Conservation (phyloP, 768 basidiomycete genomes). For the Hericium rajendrae region DNA sequence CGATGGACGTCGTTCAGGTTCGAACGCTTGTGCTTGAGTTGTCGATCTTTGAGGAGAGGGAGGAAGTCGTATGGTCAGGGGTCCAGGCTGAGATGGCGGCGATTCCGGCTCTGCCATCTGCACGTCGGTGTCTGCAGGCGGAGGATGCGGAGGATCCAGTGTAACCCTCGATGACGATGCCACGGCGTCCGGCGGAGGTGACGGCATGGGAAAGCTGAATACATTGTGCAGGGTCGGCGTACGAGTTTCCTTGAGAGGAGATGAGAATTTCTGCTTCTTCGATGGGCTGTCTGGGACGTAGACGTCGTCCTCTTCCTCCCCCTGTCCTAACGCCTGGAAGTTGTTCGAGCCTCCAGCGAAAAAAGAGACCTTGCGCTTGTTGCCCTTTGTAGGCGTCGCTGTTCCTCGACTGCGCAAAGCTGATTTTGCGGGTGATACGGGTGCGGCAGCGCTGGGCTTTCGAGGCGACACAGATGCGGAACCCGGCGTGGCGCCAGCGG, state of each 20-base stretch:
- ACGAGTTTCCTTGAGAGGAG: neutral
- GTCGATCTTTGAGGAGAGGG: neutral
- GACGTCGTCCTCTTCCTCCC: slow-evolving; percentile 3
- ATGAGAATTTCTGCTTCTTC: neutral
- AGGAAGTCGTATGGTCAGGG: neutral
- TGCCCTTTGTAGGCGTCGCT: neutral
- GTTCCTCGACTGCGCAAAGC: slow-evolving; percentile 2
- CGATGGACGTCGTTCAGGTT: neutral
- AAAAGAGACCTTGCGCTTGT: slow-evolving; percentile 13
- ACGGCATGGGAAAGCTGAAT: neutral
- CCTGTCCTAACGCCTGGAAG: neutral
- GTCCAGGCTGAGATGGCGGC: neutral
- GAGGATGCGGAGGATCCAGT: slow-evolving; percentile 1
- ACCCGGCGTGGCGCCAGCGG: too few relatives aligned
- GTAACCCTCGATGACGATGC: slow-evolving; percentile 1
- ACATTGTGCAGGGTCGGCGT: neutral
- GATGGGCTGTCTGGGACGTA: slow-evolving; percentile 8
- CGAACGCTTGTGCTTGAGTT: neutral
- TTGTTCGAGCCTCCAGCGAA: neutral
- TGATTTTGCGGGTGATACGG: slow-evolving; percentile 11
- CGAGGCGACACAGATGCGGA: neutral
- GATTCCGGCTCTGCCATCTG: neutral
- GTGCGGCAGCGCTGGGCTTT: neutral
- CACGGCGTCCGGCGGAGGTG: slow-evolving; percentile 2
- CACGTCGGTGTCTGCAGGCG: neutral